These are phyloP conservation scores for Trametes maxima DNA, from an alignment of 768 basidiomycete species.

Conservation along the genomic window DNA sequence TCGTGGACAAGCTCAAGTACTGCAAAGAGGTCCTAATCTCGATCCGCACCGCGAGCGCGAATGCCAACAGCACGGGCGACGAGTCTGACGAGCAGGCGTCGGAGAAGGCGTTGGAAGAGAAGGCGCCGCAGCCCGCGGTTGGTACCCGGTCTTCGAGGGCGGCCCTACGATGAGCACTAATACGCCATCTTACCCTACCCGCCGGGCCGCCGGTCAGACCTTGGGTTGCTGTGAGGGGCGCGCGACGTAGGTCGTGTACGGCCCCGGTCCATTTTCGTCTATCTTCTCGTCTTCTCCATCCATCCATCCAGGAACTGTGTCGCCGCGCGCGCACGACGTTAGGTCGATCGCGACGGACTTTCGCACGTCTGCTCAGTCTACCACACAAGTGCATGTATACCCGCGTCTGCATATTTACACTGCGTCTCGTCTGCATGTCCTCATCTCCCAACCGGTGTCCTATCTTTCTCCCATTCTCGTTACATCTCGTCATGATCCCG, in stretches of 20 bases:
- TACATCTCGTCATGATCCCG: too few species aligned
- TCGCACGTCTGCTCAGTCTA: too few species aligned
- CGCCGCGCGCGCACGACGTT: slow-evolving; percentile 8
- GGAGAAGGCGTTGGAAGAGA: neutral
- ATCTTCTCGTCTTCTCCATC: neutral
- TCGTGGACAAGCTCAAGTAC: slow-evolving; percentile 83
- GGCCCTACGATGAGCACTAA: neutral
- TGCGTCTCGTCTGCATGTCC: too few species aligned
- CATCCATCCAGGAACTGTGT: neutral
- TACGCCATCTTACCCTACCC: neutral
- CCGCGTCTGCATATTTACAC: too few species aligned
- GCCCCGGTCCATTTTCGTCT: neutral
- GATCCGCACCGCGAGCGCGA: slow-evolving; percentile 62
- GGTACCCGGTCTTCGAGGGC: neutral
- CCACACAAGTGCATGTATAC: too few species aligned
- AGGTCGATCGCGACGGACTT: slow-evolving; percentile 15
- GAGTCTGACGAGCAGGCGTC: slow-evolving; percentile 4
- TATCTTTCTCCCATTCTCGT: too few species aligned
- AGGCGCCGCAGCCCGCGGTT: neutral
- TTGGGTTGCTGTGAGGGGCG: neutral
- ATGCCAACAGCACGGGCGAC: slow-evolving; percentile 1
- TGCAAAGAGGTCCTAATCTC: slow-evolving; percentile 82
- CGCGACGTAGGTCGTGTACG: slow-evolving; percentile 6
- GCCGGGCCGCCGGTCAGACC: neutral
- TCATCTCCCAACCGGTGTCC: too few species aligned